Base-by-base conservation (phyloP, 2,329 filamentous ascomycete genomes). In the Microsporum ferrugineum region DNA sequence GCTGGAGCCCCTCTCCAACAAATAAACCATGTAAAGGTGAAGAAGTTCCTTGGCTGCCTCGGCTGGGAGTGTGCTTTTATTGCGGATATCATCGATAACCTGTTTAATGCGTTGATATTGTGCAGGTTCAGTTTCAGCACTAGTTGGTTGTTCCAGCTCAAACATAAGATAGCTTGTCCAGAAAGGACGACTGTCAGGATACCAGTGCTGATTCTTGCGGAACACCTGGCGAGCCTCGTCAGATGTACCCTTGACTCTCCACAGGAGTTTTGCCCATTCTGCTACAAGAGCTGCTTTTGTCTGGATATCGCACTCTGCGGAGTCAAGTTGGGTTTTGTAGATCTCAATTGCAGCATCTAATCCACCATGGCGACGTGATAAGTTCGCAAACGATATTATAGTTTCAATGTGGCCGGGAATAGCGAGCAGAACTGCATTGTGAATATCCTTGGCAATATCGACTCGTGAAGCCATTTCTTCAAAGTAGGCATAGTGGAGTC, bases 401-500 rank as follows among this genome's bases (percentile, higher is more conserved):
- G 89, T 90, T 72, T 96, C 91, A 55, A 95, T 82, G 65, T 92
- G 89, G 66, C 88, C 87, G 0, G 92, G 91, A 14, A 95, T 77
- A 62, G 82, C 81, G 65, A 85, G 77, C 36, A 97, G 79, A 60
- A 99, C 87, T 0, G 89, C 86, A 56, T 87, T 82, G 70, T 96
- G 89, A 61, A 99, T 91, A 62, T 89, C 91, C 63, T 87, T 84
- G 8, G 92, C 90, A 41, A 95, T 82, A 64, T 89, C 87, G 31
- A 87, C 77, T 43, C 90, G 85, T 3, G 85, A 89, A 45, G 83
- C 81, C 74, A 89, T 88, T 76, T 99, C 94, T 72, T 99, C 94
- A 66, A 96, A 96, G 68, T 91, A 90, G 12, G 94, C 92, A 78
- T 91, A 97, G 71, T 95, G 89, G 63, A 97, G 80, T 61, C 94